Evolutionary conservation across 2,329 filamentous ascomycete genomes (phyloP).

Genomic region (Ascochyta rabiei): DNA sequence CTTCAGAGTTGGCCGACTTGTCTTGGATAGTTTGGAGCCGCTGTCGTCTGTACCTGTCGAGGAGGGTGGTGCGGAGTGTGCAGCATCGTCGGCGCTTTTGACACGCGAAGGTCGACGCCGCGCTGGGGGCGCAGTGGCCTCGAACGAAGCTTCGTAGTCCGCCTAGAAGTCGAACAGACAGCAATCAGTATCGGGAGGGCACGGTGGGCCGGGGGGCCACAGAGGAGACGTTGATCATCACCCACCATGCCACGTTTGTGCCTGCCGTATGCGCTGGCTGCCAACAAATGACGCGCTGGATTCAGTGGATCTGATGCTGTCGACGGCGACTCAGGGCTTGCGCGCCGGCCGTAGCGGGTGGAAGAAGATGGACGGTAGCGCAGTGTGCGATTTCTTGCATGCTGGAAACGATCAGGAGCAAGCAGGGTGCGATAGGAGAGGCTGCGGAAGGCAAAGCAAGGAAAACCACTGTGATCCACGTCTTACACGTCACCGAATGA

Average conservation of each 20-base stretch:
- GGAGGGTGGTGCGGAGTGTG: slow-evolving; percentile 23
- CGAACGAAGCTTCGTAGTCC: slow-evolving; percentile 33
- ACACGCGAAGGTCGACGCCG: slow-evolving; percentile 36
- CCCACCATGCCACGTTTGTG: slow-evolving; percentile 47
- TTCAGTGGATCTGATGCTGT: slow-evolving; percentile 45
- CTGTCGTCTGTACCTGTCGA: slow-evolving; percentile 33
- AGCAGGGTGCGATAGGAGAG: slow-evolving; percentile 42
- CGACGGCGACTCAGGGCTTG: slow-evolving; percentile 28
- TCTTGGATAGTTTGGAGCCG: slow-evolving; percentile 29
- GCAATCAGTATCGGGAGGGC: slow-evolving; percentile 21
- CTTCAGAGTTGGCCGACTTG: slow-evolving; percentile 25
- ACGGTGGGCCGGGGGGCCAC: slow-evolving; percentile 13
- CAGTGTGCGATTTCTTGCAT: slow-evolving; percentile 47
- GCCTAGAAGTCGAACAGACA: slow-evolving; percentile 34
- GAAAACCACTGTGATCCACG: slow-evolving; percentile 30
- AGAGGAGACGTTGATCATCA: slow-evolving; percentile 34
- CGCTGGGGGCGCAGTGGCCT: slow-evolving; percentile 28
- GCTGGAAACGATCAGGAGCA: slow-evolving; percentile 39
- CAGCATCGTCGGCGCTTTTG: slow-evolving; percentile 27
- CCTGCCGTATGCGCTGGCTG: slow-evolving; percentile 28
- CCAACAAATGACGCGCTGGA: slow-evolving; percentile 33
- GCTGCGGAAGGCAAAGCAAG: slow-evolving; percentile 35
- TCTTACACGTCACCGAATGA: slow-evolving; percentile 17
- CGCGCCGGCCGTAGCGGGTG: slow-evolving; percentile 25
- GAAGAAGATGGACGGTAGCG: slow-evolving; percentile 31